A percentile compares a stretch with the other conserved stretches of the same genome.
These are phyloP conservation scores for Diplodia sapinea DNA, from an alignment of 2,329 filamentous ascomycete species.

Conservation along the genomic window DNA sequence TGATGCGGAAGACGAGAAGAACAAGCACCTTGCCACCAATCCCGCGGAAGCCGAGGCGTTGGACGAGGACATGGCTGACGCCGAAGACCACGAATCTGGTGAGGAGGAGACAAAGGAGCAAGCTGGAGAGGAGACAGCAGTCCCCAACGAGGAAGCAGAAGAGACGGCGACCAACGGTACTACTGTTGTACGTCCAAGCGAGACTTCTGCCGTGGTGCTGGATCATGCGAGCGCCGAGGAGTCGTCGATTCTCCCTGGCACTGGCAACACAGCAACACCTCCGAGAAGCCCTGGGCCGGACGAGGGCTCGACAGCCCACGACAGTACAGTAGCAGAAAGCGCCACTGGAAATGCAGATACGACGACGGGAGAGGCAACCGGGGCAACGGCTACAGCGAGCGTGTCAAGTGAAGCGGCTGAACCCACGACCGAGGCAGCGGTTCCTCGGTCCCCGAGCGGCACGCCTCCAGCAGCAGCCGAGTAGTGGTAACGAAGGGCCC, in stretches of 20 bases:
- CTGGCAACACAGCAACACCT: conserved; percentile 24
- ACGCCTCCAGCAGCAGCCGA: conserved; percentile 1
- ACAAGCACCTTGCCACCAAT: conserved; percentile 7
- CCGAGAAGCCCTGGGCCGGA: conserved; percentile 12
- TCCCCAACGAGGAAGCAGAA: not conserved
- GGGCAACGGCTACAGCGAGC: not conserved
- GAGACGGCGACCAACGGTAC: not conserved
- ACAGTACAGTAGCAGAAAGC: not conserved
- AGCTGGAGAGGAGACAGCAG: not conserved
- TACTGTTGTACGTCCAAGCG: conserved; percentile 18
- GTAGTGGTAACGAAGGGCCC: not conserved
- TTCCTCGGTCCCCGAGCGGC: conserved; percentile 1
- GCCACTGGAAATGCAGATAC: not conserved
- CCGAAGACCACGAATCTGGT: conserved; percentile 12
- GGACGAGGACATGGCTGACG: conserved; percentile 29
- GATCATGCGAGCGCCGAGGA: conserved; percentile 19
- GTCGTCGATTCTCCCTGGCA: conserved; percentile 11
- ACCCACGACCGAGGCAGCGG: not conserved
- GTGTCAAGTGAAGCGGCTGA: not conserved
- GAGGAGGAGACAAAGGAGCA: conserved; percentile 8
- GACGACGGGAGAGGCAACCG: not conserved
- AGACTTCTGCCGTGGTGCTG: conserved; percentile 20
- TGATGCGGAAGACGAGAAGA: conserved; percentile 27
- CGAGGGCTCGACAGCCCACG: not conserved
- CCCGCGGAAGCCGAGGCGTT: conserved; percentile 13